Evolutionary conservation across 1,284 basidiomycete genomes (phyloP), one percentile per base, ranked within the genome.

Genomic region (Pyrrhoderma lamaoense): DNA sequence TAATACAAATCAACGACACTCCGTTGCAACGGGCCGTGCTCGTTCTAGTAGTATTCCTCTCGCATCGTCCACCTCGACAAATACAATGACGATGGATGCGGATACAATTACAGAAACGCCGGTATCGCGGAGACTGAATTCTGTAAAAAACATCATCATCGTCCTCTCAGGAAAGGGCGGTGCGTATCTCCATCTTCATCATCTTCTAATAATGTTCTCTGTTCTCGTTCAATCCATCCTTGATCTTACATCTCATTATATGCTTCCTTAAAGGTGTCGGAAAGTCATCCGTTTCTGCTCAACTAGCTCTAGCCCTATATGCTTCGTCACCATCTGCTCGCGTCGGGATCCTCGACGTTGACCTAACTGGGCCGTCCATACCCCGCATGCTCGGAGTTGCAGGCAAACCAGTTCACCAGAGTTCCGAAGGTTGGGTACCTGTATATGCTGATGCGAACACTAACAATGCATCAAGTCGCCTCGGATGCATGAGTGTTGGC

Each of bases 381-480:
- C 96, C 96, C 3, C 87, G 95, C 39, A 98, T 99, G 95, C 79
- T 99, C 37, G 94, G 95, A 1, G 72, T 99, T 1, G 93, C 97
- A 62, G 84, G 85, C 1, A 76, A 85, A 43, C 80, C 82, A 1
- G 89, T 97, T 21, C 89, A 95, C 62, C 93, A 98, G 64, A 93
- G 89, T 60, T 90, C 85, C 49, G 89, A 89, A 59, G 96, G 96
- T 2, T 99, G 96, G 96, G 93, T 99, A 1, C 96, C 96, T 0
- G 95, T 99, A 0, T 98, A 95, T 64, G 89, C 88, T 2, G 91
- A 94, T 67, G 80, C 64, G n/a, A 64, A 64, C 22, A 77, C 75
- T 50, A 77, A 81, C 38, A 31, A 11, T 31, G 27, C 27, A 5
- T 11, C 27, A 31, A 22, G 38, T 16, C 70, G 89, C 56, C 67